Conservation (phyloP, 345 rosid genomes). For the Chamaenerion angustifolium region DNA sequence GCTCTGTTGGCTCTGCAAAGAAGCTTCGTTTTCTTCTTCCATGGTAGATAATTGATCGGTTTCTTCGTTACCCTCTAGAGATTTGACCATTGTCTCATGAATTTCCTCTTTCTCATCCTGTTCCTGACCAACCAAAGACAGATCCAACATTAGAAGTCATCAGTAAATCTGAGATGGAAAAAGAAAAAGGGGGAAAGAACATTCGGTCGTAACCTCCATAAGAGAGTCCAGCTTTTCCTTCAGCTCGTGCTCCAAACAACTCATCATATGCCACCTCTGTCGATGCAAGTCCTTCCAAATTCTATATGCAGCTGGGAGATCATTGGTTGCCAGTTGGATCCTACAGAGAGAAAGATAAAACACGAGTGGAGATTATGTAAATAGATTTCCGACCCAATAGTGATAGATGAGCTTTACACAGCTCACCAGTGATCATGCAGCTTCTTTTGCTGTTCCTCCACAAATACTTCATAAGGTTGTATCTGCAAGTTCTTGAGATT, state of each 20-base stretch:
- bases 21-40: constrained; percentile 8
- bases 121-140: constrained; percentile 2
- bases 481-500: constrained; percentile 49
- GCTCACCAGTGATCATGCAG: constrained; percentile 78
- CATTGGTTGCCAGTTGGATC: constrained; percentile 48
- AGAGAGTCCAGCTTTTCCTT: constrained; percentile 22
- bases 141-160: background rate
- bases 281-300: constrained; percentile 46
- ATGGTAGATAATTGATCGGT: background rate
- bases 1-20: constrained; percentile 2
- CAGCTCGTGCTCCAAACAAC: constrained; percentile 51
- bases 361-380: background rate
- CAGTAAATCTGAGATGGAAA: too few species aligned
- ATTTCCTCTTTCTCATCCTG: constrained; percentile 24
- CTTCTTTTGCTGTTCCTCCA: constrained; percentile 77
- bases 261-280: constrained; percentile 31
- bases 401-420: constrained; percentile 6
- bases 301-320: constrained; percentile 61
- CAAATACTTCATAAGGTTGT: constrained; percentile 75
- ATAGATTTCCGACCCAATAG: background rate
- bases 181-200: too few species aligned
- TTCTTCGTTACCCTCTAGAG: constrained; percentile 14
- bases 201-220: constrained; percentile 64
- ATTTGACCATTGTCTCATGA: constrained; percentile 14
- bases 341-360: constrained; percentile 17